Conservation (phyloP, 805 yeast species). For the Saccharomyces kudriavzevii region DNA sequence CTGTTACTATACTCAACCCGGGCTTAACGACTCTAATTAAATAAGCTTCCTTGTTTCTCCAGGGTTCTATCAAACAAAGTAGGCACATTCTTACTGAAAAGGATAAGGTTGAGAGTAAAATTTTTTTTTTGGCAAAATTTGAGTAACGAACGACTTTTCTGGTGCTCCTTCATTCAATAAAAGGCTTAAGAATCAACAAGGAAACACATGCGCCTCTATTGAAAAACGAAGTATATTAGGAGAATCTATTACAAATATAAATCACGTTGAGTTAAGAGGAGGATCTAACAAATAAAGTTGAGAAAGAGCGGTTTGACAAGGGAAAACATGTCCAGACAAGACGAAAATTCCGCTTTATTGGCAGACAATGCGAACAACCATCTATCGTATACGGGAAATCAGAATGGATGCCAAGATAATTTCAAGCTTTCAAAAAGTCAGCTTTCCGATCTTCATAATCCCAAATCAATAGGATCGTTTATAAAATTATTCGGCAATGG, state of each 20-base stretch:
- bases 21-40: background rate
- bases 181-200: background rate
- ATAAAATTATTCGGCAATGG: constrained; percentile 18
- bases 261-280: background rate
- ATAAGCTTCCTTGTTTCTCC: background rate
- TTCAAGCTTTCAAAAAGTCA: constrained; percentile 14
- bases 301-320: background rate
- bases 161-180: background rate
- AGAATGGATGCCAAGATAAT: background rate
- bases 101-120: background rate
- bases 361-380: background rate
- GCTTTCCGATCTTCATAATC: constrained; percentile 26
- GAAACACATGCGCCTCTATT: background rate
- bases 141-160: background rate
- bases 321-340: background rate
- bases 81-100: background rate
- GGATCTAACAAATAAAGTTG: background rate
- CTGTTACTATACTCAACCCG: background rate
- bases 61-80: background rate
- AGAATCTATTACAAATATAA: background rate
- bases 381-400: background rate
- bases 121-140: background rate
- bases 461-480: constrained; percentile 25
- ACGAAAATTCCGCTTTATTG: background rate
- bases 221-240: background rate